Evolutionary conservation across 768 basidiomycete genomes (phyloP).

Genomic region (Artomyces pyxidatus): DNA sequence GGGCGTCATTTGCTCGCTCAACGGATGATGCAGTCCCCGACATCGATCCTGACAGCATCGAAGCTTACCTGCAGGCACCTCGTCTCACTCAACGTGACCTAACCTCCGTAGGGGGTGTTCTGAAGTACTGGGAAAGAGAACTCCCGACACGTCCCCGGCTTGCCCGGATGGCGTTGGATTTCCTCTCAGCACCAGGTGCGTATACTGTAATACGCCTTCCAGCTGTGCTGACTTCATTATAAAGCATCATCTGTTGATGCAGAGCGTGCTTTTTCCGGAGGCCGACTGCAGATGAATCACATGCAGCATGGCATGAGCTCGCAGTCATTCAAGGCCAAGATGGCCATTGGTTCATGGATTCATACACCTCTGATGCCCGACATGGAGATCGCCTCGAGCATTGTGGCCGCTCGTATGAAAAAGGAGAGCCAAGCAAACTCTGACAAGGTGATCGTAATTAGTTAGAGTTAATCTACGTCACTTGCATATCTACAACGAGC

Average conservation of each 20-base stretch:
- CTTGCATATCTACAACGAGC: neutral
- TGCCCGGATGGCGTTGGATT: neutral
- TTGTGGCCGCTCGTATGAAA: neutral
- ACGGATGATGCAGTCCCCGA: neutral
- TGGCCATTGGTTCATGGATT: slow-evolving; percentile 16
- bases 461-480: neutral
- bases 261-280: slow-evolving; percentile 29
- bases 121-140: slow-evolving; percentile 10
- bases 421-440: neutral
- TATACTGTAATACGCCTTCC: neutral
- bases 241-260: slow-evolving; percentile 26
- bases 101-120: slow-evolving; percentile 8
- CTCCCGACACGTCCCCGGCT: neutral
- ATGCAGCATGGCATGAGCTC: slow-evolving; percentile 27
- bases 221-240: neutral
- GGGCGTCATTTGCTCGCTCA: neutral
- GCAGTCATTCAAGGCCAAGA: slow-evolving; percentile 27
- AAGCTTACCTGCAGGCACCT: slow-evolving; percentile 7
- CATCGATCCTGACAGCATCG: neutral
- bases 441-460: neutral
- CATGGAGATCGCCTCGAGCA: neutral
- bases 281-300: slow-evolving; percentile 24
- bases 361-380: slow-evolving; percentile 22
- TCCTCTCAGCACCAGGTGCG: neutral
- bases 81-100: slow-evolving; percentile 1